Percentiles rank a stretch among this genome's conserved stretches.
phyloP scores from a whole-genome alignment of 805 yeast genomes.

The Zygotorulaspora chibaensis region DNA sequence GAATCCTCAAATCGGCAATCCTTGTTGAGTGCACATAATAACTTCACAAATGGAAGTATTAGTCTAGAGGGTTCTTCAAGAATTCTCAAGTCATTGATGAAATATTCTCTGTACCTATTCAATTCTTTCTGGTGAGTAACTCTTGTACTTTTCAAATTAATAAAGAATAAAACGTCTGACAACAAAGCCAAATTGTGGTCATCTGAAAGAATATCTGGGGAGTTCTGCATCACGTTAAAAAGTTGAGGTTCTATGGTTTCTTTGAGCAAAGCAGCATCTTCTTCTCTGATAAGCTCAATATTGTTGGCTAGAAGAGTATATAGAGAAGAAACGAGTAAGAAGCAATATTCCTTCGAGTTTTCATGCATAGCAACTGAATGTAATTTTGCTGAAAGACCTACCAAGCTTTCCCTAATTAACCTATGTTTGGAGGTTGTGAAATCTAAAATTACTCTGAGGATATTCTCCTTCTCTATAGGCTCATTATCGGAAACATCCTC shows the following conservation, averaged over 20 bases:
- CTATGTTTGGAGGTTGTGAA: conserved; percentile 32
- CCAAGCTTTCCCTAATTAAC: conserved; percentile 29
- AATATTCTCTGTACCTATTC: conserved; percentile 36
- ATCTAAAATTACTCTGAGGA: conserved; percentile 36
- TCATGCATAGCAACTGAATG: conserved; percentile 10
- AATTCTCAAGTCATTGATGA: conserved; percentile 29
- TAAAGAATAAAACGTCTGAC: conserved; percentile 36
- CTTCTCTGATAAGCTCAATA: conserved; percentile 13
- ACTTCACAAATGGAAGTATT: conserved; percentile 41
- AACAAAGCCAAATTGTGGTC: conserved; percentile 25
- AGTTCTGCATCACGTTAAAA: conserved; percentile 9
- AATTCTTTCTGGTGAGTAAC: conserved; percentile 44
- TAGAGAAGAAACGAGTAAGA: conserved; percentile 26
- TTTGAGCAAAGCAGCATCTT: conserved; percentile 18
- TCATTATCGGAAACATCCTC: conserved; percentile 29
- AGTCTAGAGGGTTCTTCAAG: conserved; percentile 28
- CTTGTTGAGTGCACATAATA: conserved; percentile 53
- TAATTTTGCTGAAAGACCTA: conserved; percentile 21
- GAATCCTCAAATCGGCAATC: conserved; percentile 22
- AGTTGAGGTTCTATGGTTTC: conserved; percentile 19
- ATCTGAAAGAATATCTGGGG: conserved; percentile 18
- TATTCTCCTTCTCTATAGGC: conserved; percentile 31
- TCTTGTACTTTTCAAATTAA: conserved; percentile 32
- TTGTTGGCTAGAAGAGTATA: conserved; percentile 29
- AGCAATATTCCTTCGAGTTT: conserved; percentile 23